Evolutionary conservation across 2,329 filamentous ascomycete genomes (phyloP), one percentile per base, ranked within the genome.

Genomic region (Exophiala aquamarina): DNA sequence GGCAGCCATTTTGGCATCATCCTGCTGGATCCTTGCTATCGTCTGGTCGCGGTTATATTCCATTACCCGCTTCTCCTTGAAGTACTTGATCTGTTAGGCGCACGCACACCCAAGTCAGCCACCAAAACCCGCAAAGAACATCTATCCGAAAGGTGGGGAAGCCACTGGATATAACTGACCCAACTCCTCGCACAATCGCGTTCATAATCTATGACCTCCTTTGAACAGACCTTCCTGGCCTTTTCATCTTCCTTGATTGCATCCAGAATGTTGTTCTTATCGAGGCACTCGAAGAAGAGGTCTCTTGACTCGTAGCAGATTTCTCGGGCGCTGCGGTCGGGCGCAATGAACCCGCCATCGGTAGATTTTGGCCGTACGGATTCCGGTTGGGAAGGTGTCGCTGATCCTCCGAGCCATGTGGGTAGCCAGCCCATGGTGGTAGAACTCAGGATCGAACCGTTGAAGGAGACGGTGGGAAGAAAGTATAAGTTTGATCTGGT

Each of bases 31-130:
- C 64, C 82, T 81, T 60, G 86, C 84, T 56, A 95, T 73, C 18
- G 89, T 86, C 70, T 84, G 76, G 63, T 87, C 85, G 70, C 92
- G 89, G 61, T 95, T 87, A 63, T 87, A 79, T 60, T 98, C 93
- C 71, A 94, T 92, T 28, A 97, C 89, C 61, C 93, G 79, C 72
- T 90, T 87, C 70, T 96, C 91, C 76, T 97, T 96, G 72, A 98
- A 98, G 70, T 98, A 97, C 70, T 90, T 89, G 52, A 96, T 87
- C 89, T 93, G 60, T 44, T 58, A n/a, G 35, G 18, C 37, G 15
- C 46, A 31, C 4, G n/a, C n/a, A n/a, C n/a, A n/a, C n/a, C n/a
- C n/a, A n/a, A 18, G 33, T 44, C 34, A 40, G 47, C 40, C 45
- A n/a, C n/a, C n/a, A n/a, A 44, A 34, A 20, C 31, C 37, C 39